Base-by-base conservation (phyloP, 2,329 filamentous ascomycete genomes). In the Penicillium concentricum region DNA sequence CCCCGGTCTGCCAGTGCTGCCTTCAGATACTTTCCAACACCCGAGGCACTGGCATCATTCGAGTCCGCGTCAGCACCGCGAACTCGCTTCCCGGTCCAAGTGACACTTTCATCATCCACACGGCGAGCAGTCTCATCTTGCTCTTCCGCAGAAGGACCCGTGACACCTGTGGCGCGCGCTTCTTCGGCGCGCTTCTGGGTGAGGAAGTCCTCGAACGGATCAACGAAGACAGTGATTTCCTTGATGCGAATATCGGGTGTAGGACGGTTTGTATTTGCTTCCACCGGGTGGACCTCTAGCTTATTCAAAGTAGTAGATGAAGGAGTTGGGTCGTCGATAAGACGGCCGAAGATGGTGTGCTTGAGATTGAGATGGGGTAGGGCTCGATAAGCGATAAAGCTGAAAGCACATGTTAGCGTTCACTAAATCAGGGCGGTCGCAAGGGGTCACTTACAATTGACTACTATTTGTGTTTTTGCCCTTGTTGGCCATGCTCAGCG, bases 391-490 rank as follows among this genome's bases (percentile, higher is more conserved):
- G 89, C 90, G 70, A 99, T 89, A 80, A 97, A 99, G 74, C 76
- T 79, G 58, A 46, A 45, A n/a, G 20, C 16, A 34, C 12, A 37
- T 6, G 49, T 59, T 38, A 61, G 58, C 37, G 44, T 38, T 32
- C 22, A 15, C 30, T 30, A 26, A 13, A 4, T 9, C 16, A 7
- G 7, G 22, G 8, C 5, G 10, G 38, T 13, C 15, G 10, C 15
- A 46, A 32, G n/a, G 12, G 15, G 9, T 9, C 28, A 72, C 76
- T 70, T 60, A 79, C 76, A 88, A 99, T 74, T 99, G 94, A 65
- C 86, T 91, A 9, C 90, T 94, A 76, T 99, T 99, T 22, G 93
- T 97, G 70, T 97, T 93, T 71, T 97, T 97, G 57, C 94, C 94
- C 72, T 99, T 99, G 76, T 99, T 99, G 39, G 94, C 94, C 94